Conservation (phyloP, 2,329 filamentous ascomycete species). For the Fusarium veterinarium region DNA sequence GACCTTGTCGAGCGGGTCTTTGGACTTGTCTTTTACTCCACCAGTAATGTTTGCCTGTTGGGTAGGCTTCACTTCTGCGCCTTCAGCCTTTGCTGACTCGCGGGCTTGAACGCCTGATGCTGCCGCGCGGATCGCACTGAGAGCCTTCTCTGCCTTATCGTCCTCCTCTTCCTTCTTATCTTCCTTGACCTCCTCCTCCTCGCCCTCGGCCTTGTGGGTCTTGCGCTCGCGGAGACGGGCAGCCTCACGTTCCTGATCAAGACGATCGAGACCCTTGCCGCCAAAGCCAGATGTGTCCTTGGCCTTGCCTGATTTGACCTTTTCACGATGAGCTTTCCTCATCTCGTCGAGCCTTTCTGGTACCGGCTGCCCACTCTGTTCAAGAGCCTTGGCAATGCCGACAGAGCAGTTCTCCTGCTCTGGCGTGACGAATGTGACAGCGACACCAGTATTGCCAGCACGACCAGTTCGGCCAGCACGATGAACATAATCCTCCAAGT, state of each 20-base stretch:
- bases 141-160: slow-evolving; percentile 76
- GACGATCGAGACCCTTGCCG: slow-evolving; percentile 90
- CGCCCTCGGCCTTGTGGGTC: slow-evolving; percentile 87
- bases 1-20: slow-evolving; percentile 84
- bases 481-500: slow-evolving; percentile 96
- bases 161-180: slow-evolving; percentile 74
- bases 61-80: slow-evolving; percentile 49
- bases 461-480: slow-evolving; percentile 92
- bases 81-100: slow-evolving; percentile 60
- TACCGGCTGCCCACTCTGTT: slow-evolving; percentile 86
- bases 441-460: slow-evolving; percentile 93
- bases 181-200: slow-evolving; percentile 84
- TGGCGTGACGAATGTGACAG: slow-evolving; percentile 91
- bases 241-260: slow-evolving; percentile 91
- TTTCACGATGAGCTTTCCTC: slow-evolving; percentile 82
- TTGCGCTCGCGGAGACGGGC: slow-evolving; percentile 88
- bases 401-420: slow-evolving; percentile 92
- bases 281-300: slow-evolving; percentile 93
- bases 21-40: slow-evolving; percentile 65
- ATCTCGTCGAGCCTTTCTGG: slow-evolving; percentile 76
- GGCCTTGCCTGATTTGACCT: slow-evolving; percentile 91
- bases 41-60: slow-evolving; percentile 65
- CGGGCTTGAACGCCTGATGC: slow-evolving; percentile 67
- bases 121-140: slow-evolving; percentile 72
- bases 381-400: slow-evolving; percentile 90